Conservation (phyloP, 345 rosid species). For the Capsella bursapastoris region DNA sequence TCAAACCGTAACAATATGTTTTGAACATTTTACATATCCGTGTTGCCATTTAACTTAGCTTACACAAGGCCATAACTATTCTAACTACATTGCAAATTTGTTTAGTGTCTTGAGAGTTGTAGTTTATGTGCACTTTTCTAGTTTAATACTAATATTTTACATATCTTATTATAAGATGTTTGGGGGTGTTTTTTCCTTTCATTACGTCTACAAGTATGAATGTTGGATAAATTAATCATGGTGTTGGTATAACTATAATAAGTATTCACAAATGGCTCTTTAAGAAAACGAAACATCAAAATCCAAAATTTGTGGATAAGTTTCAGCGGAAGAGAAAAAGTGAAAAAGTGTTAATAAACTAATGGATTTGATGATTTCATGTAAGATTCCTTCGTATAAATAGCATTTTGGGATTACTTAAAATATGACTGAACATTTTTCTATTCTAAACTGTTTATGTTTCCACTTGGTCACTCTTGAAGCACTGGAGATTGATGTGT, state of each 20-base stretch:
- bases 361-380: slow-evolving; percentile 43
- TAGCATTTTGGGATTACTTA: background rate
- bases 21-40: background rate
- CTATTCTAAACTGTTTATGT: slow-evolving; percentile 20
- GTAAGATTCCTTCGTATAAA: slow-evolving; percentile 31
- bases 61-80: background rate
- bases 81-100: background rate
- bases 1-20: background rate
- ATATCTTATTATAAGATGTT: slow-evolving; percentile 11
- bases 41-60: background rate
- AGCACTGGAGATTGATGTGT: slow-evolving; percentile 40
- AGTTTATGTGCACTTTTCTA: slow-evolving; percentile 28
- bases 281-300: slow-evolving; percentile 43
- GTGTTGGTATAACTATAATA: background rate
- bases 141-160: background rate
- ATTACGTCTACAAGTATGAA: background rate
- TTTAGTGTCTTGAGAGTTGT: background rate
- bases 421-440: slow-evolving; percentile 1
- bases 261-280: slow-evolving; percentile 42
- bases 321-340: slow-evolving; percentile 9
- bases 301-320: slow-evolving; percentile 41
- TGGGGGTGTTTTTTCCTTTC: slow-evolving; percentile 12
- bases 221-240: slow-evolving; percentile 22
- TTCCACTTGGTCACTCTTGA: slow-evolving; percentile 31
- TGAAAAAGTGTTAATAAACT: slow-evolving; percentile 42